Evolutionary conservation across 306 rosid genomes (phyloP).

Genomic region (Begonia masoniana): DNA sequence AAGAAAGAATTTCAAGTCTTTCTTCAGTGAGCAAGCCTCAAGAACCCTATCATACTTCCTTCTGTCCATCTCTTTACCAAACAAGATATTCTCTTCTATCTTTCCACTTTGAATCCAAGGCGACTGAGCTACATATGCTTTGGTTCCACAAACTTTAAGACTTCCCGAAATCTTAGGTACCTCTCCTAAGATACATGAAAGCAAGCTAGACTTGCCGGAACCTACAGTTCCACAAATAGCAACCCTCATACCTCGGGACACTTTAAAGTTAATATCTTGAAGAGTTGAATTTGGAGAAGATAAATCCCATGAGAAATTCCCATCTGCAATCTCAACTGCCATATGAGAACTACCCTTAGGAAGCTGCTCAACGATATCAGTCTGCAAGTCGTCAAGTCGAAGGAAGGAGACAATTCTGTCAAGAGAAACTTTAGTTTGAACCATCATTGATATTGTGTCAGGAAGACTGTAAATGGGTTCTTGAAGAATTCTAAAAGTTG

Average conservation of each 20-base stretch:
- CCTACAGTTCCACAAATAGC: conserved; percentile 90
- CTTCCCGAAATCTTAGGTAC: conserved; percentile 62
- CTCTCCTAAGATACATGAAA: conserved; percentile 73
- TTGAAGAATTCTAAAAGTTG: conserved; percentile 75
- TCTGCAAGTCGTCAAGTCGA: conserved; percentile 49
- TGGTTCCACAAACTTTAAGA: conserved; percentile 56
- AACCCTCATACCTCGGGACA: conserved; percentile 52
- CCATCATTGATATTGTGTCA: conserved; percentile 54
- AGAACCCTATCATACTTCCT: conserved; percentile 56
- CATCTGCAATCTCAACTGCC: conserved; percentile 48
- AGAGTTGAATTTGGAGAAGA: conserved; percentile 35
- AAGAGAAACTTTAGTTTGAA: conserved; percentile 72
- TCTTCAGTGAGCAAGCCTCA: conserved; percentile 61
- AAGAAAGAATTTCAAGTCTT: conserved; percentile 63
- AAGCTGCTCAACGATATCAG: conserved; percentile 44
- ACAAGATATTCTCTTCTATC: conserved; percentile 63
- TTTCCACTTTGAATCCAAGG: conserved; percentile 92
- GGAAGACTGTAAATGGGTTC: conserved; percentile 58
- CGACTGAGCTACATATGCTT: conserved; percentile 81
- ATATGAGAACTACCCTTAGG: conserved; percentile 48
- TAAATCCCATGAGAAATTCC: conserved; percentile 73
- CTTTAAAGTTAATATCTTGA: conserved; percentile 35
- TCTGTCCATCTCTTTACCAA: conserved; percentile 62
- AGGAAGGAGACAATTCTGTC: conserved; percentile 68
- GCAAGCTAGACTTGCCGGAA: conserved; percentile 82